These are phyloP conservation scores for Skeletonema menzelii DNA, from an alignment of 108 stramenopile species.

Conservation along the genomic window DNA sequence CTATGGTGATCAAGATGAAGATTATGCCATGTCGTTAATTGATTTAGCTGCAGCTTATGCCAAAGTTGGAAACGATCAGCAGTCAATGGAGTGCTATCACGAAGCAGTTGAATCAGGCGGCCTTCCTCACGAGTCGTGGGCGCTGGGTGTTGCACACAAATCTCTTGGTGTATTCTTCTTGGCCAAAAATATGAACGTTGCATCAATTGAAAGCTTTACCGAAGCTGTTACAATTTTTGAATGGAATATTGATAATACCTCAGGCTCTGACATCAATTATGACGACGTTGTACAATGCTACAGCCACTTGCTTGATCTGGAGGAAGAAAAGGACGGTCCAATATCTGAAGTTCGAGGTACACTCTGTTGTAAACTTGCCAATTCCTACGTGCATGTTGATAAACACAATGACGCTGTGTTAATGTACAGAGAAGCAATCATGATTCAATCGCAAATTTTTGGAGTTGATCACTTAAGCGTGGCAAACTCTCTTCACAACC, in stretches of 20 bases:
- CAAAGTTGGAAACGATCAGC: slow-evolving; percentile 36
- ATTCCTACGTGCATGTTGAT: slow-evolving; percentile 35
- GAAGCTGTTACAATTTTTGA: slow-evolving; percentile 51
- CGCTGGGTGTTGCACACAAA: slow-evolving; percentile 45
- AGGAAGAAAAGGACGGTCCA: slow-evolving; percentile 20
- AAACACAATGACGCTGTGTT: slow-evolving; percentile 44
- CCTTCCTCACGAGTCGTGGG: slow-evolving; percentile 48
- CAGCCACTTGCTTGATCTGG: slow-evolving; percentile 36
- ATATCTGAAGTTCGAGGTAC: slow-evolving; percentile 33
- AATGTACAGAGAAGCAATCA: slow-evolving; percentile 51
- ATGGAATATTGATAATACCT: slow-evolving; percentile 23
- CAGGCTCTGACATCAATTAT: slow-evolving; percentile 13
- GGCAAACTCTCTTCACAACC: slow-evolving; percentile 51
- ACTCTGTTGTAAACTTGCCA: slow-evolving; percentile 50
- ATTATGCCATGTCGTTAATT: slow-evolving; percentile 43
- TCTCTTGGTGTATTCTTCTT: slow-evolving; percentile 32
- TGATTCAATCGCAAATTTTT: slow-evolving; percentile 41
- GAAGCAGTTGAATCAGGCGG: slow-evolving; percentile 46
- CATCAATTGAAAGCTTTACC: slow-evolving; percentile 34
- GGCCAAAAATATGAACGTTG: slow-evolving; percentile 13
- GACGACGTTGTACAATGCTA: slow-evolving; percentile 43
- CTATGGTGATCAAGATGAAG: slow-evolving; percentile 26
- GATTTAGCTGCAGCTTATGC: slow-evolving; percentile 47
- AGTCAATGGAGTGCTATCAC: slow-evolving; percentile 44
- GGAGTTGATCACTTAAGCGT: slow-evolving; percentile 41